Percentiles rank a stretch among this genome's conserved stretches.
Evolutionary conservation across 768 basidiomycete species (phyloP).

Genomic region (Panus rudis): DNA sequence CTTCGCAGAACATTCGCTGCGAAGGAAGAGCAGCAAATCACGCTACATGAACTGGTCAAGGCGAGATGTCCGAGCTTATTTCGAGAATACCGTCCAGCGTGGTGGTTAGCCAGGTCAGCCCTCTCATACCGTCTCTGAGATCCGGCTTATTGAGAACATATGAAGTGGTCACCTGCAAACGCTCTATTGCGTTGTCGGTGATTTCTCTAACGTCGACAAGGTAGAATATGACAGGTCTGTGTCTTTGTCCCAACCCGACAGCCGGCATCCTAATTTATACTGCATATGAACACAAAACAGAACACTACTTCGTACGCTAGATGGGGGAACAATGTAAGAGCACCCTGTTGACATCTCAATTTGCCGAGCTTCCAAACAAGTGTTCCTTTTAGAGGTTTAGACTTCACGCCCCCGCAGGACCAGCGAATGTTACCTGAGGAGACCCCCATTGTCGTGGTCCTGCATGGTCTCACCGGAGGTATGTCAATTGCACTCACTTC

Average conservation of each 20-base stretch:
- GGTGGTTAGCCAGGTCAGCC: conserved; percentile 26
- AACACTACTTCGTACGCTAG: conserved; percentile 40
- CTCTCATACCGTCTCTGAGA: not conserved
- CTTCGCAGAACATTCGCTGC: conserved; percentile 8
- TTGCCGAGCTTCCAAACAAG: conserved; percentile 2
- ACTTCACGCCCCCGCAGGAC: conserved; percentile 43
- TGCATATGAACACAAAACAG: conserved; percentile 24
- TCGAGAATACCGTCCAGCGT: conserved; percentile 21
- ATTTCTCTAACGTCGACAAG: conserved; percentile 50
- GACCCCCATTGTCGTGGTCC: conserved; percentile 49
- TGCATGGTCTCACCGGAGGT: conserved; percentile 44
- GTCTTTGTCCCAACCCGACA: not conserved
- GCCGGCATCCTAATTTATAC: not conserved
- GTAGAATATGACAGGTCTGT: conserved; percentile 51
- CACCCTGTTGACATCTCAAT: not conserved
- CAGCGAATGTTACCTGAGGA: conserved; percentile 26
- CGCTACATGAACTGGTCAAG: conserved; percentile 18
- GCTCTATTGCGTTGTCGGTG: conserved; percentile 49
- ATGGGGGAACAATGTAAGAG: conserved; percentile 62
- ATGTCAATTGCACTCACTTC: conserved; percentile 10
- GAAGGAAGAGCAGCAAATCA: conserved; percentile 8
- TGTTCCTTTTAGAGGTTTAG: conserved; percentile 44
- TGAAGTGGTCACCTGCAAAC: conserved; percentile 60
- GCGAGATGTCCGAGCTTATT: conserved; percentile 22
- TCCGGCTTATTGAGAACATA: not conserved